Conservation (phyloP, 1,284 basidiomycete genomes). For the Microbotryum intermedium region DNA sequence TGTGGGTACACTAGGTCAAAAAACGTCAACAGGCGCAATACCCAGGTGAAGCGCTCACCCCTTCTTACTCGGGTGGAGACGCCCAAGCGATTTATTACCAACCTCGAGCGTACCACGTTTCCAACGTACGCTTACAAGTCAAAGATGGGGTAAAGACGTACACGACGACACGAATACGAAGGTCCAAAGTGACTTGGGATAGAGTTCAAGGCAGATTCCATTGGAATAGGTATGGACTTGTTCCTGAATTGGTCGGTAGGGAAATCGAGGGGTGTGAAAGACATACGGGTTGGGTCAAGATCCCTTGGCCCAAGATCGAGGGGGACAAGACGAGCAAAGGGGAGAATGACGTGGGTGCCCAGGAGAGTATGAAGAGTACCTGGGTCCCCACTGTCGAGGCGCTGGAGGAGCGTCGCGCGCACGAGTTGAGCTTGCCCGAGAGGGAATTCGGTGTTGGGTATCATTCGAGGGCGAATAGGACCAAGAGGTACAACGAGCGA, state of each 20-base stretch:
- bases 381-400: conserved; percentile 9
- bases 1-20: conserved; percentile 16
- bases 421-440: conserved; percentile 10
- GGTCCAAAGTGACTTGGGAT: conserved; percentile 22
- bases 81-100: conserved; percentile 10
- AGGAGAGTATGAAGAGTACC: conserved; percentile 4
- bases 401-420: neutral
- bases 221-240: conserved; percentile 24
- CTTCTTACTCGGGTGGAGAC: conserved; percentile 5
- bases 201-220: conserved; percentile 11
- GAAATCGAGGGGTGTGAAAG: neutral
- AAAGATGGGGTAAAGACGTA: conserved; percentile 16
- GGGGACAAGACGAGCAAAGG: neutral
- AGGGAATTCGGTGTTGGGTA: conserved; percentile 19
- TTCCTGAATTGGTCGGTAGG: conserved; percentile 3
- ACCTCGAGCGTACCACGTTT: conserved; percentile 20
- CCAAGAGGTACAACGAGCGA: conserved; percentile 19
- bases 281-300: conserved; percentile 15
- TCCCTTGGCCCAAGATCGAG: conserved; percentile 21
- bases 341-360: conserved; percentile 3
- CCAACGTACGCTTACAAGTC: conserved; percentile 27
- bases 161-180: conserved; percentile 17
- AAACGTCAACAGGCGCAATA: conserved; percentile 25
- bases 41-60: conserved; percentile 21
- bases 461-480: conserved; percentile 19